A percentile compares a stretch with the other conserved stretches of the same genome.
phyloP scores from a whole-genome alignment of 129 eudicot species.

The Logfia minima region DNA sequence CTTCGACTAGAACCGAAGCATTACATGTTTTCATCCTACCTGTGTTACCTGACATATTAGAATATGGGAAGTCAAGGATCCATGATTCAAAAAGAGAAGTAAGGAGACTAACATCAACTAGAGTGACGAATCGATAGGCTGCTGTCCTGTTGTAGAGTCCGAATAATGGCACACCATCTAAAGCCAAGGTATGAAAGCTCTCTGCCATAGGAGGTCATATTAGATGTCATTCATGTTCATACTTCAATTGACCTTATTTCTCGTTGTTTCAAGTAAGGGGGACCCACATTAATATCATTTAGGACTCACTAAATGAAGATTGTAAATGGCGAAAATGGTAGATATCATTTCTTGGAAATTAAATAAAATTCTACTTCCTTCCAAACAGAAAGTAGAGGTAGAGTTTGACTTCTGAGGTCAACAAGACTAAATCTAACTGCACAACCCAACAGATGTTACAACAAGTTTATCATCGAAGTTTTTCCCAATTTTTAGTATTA shows the following conservation, averaged over 20 bases:
- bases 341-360: neutral
- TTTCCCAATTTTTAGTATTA: neutral
- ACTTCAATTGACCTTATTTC: neutral
- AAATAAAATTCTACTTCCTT: neutral
- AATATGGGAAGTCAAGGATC: neutral
- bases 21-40: neutral
- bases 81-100: neutral
- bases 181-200: conserved; percentile 75
- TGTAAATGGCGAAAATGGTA: neutral
- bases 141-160: conserved; percentile 89
- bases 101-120: conserved; percentile 82
- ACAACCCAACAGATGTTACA: neutral
- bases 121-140: conserved; percentile 86
- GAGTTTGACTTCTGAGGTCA: conserved; percentile 1
- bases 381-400: neutral
- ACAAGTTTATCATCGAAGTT: neutral
- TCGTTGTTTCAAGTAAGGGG: neutral
- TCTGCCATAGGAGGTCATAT: conserved; percentile 43
- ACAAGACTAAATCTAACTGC: neutral
- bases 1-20: too few relatives aligned
- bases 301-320: neutral
- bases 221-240: neutral
- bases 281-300: neutral
- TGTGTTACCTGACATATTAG: neutral
- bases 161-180: conserved; percentile 82